Percentiles rank a stretch among this genome's conserved stretches.
phyloP scores from a whole-genome alignment of 2,329 filamentous ascomycete species.

The Claviceps africana region DNA sequence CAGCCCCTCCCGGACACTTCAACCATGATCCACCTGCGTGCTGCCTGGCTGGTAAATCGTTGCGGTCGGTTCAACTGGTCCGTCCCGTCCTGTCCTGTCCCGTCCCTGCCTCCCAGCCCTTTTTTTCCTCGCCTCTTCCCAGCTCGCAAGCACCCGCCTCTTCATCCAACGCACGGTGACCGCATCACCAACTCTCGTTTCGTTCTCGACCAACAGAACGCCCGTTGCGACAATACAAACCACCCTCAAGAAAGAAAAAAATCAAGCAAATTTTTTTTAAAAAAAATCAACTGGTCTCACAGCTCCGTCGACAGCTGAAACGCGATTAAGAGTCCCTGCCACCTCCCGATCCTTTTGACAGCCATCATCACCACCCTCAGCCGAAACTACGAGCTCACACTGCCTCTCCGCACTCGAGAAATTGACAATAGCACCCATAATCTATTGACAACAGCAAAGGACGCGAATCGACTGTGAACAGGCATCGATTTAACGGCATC shows the following conservation, averaged over 20 bases:
- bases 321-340: not conserved
- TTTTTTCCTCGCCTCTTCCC: not conserved
- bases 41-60: too few relatives aligned
- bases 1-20: conserved; percentile 1
- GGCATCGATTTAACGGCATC: not conserved
- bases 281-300: not conserved
- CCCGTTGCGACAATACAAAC: not conserved
- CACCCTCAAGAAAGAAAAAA: not conserved
- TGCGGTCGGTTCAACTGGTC: not conserved
- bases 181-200: not conserved
- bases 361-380: not conserved
- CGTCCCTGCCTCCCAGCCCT: conserved; percentile 2
- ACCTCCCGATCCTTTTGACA: not conserved
- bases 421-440: not conserved
- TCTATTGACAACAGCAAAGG: not conserved
- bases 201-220: not conserved
- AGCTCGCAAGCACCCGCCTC: not conserved
- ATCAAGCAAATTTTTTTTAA: too few relatives aligned
- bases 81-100: not conserved
- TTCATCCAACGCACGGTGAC: not conserved
- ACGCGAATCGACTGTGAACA: not conserved
- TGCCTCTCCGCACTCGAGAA: not conserved
- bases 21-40: not conserved
- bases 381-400: not conserved
- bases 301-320: not conserved